Evolutionary conservation across 2,329 filamentous ascomycete genomes (phyloP), one percentile per base, ranked within the genome.

Genomic region (Juglanconis juglandina): DNA sequence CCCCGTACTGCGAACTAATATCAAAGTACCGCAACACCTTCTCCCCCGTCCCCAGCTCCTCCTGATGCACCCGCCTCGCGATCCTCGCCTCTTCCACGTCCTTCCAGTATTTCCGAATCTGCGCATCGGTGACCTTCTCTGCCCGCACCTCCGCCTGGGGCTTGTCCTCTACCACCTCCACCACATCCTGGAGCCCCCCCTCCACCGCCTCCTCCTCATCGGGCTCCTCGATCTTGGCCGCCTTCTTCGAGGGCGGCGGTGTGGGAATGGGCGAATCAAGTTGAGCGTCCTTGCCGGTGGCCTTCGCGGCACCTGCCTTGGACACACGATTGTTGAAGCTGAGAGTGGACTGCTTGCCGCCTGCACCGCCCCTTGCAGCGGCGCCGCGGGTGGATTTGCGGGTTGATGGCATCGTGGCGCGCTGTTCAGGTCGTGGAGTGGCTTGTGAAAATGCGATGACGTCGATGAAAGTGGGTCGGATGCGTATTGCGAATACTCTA

Each of bases 11-110:
- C 62, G 85, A 91, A 70, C 88, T 95, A 66, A 96, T 89, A 72
- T 99, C 95, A 75, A 95, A 99, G 72, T 96, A 91, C 64, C 94
- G 81, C 68, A 98, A 75, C 33, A 98, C 86, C 79, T 94, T 96
- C 80, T 98, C 93, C 59, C 89, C 81, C 50, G 90, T 66, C 10
- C 80, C 82, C 66, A 98, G 71, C 2, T 81, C 87, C 68, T 88
- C 75, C 75, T 96, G 92, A 70, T 98, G 95, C 41, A 96, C 87
- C 67, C 89, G 79, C 47, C 84, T 83, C 17, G 90, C 85, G 61
- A 81, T 81, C 66, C 91, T 81, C 68, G 86, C 81, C 46, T 78
- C 77, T 77, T 96, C 91, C 66, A 94, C 85, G 10, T 74, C 74
- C 65, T 79, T 79, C 92, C 92, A 97, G 72, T 96, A 97, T 69